A percentile compares a stretch with the other conserved stretches of the same genome.
Conservation (phyloP, 345 rosid species). For the Moricandia arvensis region DNA sequence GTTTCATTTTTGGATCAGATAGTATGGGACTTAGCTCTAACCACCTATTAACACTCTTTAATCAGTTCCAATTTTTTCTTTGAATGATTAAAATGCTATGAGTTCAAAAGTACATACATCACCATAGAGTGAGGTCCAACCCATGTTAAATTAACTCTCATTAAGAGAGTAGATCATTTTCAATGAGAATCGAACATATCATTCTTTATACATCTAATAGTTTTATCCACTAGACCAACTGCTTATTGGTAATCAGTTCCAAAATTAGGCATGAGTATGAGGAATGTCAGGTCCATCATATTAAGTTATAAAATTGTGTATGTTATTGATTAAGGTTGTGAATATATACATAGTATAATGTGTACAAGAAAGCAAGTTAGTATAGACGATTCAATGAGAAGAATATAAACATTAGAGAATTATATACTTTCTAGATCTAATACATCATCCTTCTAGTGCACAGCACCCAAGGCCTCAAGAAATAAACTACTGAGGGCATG, state of each 20-base stretch:
- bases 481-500: constrained; percentile 9
- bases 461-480: constrained; percentile 3
- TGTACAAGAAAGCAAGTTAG: too few species aligned
- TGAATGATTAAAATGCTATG: neutral
- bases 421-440: too few species aligned
- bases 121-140: neutral
- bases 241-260: neutral
- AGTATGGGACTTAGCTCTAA: too few species aligned
- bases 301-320: too few species aligned
- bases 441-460: neutral
- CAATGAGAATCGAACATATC: neutral
- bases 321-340: too few species aligned
- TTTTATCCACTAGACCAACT: too few species aligned
- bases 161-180: neutral
- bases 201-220: neutral
- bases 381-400: too few species aligned
- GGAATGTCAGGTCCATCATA: constrained; percentile 12
- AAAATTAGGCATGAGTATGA: neutral
- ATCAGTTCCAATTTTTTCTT: neutral
- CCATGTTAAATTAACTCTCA: neutral
- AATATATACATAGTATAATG: too few species aligned
- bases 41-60: neutral
- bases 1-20: neutral
- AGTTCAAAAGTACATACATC: neutral
- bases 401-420: too few species aligned